Percentiles rank a stretch among this genome's conserved stretches.
Evolutionary conservation across 805 yeast species (phyloP).

Genomic region (Wickerhamomyces strasburgensis): DNA sequence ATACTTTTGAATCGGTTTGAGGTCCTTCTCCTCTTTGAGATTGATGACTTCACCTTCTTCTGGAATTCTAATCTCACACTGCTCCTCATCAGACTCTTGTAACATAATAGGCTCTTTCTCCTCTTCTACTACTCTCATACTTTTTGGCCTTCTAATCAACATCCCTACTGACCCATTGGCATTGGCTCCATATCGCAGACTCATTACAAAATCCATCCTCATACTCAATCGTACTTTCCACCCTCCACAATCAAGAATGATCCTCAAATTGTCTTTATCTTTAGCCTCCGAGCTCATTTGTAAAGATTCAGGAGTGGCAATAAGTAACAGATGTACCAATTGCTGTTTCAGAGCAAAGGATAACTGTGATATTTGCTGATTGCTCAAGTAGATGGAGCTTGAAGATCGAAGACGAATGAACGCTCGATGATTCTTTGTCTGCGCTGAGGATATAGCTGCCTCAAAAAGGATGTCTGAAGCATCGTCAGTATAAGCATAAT

Average conservation of each 20-base stretch:
- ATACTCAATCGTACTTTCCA: constrained; percentile 17
- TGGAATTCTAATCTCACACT: constrained; percentile 16
- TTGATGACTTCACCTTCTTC: constrained; percentile 14
- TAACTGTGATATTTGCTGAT: constrained; percentile 16
- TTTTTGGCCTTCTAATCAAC: constrained; percentile 14
- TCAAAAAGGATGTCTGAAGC: constrained; percentile 12
- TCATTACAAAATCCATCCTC: constrained; percentile 9
- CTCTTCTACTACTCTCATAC: constrained; percentile 1
- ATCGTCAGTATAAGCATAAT: background rate
- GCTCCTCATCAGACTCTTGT: constrained; percentile 1
- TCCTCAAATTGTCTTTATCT: constrained; percentile 8
- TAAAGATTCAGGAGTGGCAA: constrained; percentile 13
- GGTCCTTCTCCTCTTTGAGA: constrained; percentile 6
- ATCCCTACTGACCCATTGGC: constrained; percentile 5
- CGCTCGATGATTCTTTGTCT: constrained; percentile 17
- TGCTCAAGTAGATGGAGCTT: constrained; percentile 16
- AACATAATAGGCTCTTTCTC: no score
- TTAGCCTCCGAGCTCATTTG: constrained; percentile 4
- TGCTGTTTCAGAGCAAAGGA: constrained; percentile 12
- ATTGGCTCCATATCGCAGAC: constrained; percentile 4
- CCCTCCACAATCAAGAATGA: constrained; percentile 11
- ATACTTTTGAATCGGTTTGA: constrained; percentile 17
- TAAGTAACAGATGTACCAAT: constrained; percentile 10
- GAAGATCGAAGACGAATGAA: constrained; percentile 14
- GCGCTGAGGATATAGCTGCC: constrained; percentile 18